Evolutionary conservation across 2,329 filamentous ascomycete species (phyloP).

Genomic region (Apiospora marii): DNA sequence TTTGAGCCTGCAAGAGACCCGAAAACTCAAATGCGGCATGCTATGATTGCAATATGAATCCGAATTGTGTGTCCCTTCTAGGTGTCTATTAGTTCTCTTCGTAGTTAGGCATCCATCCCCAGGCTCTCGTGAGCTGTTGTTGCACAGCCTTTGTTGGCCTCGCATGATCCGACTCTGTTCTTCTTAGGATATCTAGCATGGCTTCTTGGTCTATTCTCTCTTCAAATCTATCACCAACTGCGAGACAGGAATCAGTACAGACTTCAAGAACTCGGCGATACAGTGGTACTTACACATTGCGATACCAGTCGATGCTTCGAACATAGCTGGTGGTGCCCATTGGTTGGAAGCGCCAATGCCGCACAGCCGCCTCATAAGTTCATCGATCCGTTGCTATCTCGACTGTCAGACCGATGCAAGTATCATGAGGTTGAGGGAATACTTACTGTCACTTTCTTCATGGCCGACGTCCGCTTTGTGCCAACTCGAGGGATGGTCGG

Average conservation of each 20-base stretch:
- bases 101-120: conserved; percentile 51
- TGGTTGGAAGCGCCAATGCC: conserved; percentile 66
- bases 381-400: conserved; percentile 51
- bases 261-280: fast-evolving
- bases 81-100: conserved; percentile 27
- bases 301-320: conserved; percentile 64
- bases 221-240: conserved; percentile 58
- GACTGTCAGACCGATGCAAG: not conserved
- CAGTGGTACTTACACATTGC: conserved; percentile 54
- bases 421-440: not conserved
- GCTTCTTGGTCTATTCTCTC: conserved; percentile 55
- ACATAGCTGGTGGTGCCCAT: conserved; percentile 62
- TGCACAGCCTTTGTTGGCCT: conserved; percentile 60
- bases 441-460: conserved; percentile 50
- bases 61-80: too few relatives aligned
- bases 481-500: conserved; percentile 61
- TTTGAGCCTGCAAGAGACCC: not conserved
- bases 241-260: not conserved
- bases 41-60: too few relatives aligned
- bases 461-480: conserved; percentile 43
- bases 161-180: conserved; percentile 58
- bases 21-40: too few relatives aligned
- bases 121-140: conserved; percentile 55
- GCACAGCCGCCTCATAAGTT: conserved; percentile 60
- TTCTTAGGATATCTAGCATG: conserved; percentile 54